These are phyloP conservation scores for Diaporthe capsici DNA, from an alignment of 2,329 filamentous ascomycete species.

Conservation along the genomic window DNA sequence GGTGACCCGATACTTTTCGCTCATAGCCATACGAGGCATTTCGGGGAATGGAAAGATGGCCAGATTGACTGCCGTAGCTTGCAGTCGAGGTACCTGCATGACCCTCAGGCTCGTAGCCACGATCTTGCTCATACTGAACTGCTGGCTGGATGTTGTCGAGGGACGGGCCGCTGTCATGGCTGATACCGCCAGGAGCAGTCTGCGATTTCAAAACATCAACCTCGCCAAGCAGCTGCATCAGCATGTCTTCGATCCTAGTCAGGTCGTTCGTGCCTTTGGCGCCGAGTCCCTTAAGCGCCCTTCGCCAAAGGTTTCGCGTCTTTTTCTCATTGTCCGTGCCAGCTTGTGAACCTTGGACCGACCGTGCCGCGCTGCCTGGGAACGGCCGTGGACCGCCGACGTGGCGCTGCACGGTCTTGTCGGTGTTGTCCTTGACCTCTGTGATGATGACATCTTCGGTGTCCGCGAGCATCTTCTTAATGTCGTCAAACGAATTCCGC, in stretches of 20 bases:
- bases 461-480: constrained; percentile 92
- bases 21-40: constrained; percentile 62
- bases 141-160: constrained; percentile 77
- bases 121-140: constrained; percentile 76
- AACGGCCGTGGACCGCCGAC: constrained; percentile 90
- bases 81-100: constrained; percentile 82
- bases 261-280: constrained; percentile 91
- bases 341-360: constrained; percentile 68
- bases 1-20: constrained; percentile 78
- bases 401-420: constrained; percentile 84
- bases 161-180: constrained; percentile 70
- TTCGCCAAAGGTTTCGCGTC: constrained; percentile 87
- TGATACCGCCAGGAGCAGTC: constrained; percentile 57
- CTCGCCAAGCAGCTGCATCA: constrained; percentile 91
- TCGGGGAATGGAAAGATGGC: constrained; percentile 76
- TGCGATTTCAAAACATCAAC: constrained; percentile 85
- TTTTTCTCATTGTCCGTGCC: constrained; percentile 81
- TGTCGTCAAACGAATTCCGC: constrained; percentile 95
- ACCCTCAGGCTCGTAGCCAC: constrained; percentile 87
- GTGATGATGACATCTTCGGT: constrained; percentile 92
- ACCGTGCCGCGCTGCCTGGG: constrained; percentile 75
- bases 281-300: constrained; percentile 92
- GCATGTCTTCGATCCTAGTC: constrained; percentile 89
- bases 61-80: constrained; percentile 81
- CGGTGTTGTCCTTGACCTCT: constrained; percentile 88